Conservation (phyloP, 2,329 filamentous ascomycete species). For the Endoconidiophora polonica region DNA sequence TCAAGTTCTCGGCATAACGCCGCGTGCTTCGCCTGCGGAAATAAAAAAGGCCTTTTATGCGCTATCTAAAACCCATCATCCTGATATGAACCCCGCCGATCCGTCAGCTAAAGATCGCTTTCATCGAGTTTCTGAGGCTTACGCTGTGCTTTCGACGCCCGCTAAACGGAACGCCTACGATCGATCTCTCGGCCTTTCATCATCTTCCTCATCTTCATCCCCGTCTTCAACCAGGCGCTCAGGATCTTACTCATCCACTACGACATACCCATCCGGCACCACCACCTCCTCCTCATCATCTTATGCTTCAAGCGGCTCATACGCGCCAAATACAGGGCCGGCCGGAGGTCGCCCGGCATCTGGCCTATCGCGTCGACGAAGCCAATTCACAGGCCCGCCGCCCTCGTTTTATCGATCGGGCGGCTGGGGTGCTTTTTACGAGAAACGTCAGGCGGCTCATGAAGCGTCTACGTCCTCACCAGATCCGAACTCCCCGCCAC, state of each 20-base stretch:
- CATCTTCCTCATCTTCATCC: slow-evolving; percentile 15
- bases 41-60: slow-evolving; percentile 91
- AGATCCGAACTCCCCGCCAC: slow-evolving; percentile 1
- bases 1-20: slow-evolving; percentile 57
- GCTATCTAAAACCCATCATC: slow-evolving; percentile 83
- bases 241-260: too few species aligned
- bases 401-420: slow-evolving; percentile 75
- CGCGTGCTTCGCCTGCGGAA: slow-evolving; percentile 52
- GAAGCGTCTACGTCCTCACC: slow-evolving; percentile 22
- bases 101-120: slow-evolving; percentile 59
- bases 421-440: slow-evolving; percentile 52
- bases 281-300: slow-evolving; percentile 13
- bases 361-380: slow-evolving; percentile 61
- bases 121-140: slow-evolving; percentile 70
- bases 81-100: slow-evolving; percentile 71
- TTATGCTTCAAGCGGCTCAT: slow-evolving; percentile 26
- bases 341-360: slow-evolving; percentile 63
- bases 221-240: slow-evolving; percentile 16
- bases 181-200: slow-evolving; percentile 36
- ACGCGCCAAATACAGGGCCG: slow-evolving; percentile 36
- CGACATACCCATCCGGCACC: neutral
- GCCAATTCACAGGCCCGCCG: slow-evolving; percentile 68
- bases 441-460: slow-evolving; percentile 40
- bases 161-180: slow-evolving; percentile 71
- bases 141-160: slow-evolving; percentile 55